Percentiles rank a stretch among this genome's conserved stretches.
Evolutionary conservation across 129 eudicot genomes (phyloP).

Genomic region (Glebionis coronaria): DNA sequence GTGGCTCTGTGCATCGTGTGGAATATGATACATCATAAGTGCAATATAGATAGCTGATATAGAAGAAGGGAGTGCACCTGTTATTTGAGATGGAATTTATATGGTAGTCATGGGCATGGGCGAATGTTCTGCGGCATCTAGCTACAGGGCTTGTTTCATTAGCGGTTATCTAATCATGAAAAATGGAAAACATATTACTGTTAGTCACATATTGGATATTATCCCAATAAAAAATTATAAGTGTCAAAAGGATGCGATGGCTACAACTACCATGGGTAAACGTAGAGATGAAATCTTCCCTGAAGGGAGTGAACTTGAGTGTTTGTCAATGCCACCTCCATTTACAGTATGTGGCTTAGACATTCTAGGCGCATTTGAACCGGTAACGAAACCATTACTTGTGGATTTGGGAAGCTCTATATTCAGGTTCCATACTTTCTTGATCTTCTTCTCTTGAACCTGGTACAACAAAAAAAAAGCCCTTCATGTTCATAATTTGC

Average conservation of each 20-base stretch:
- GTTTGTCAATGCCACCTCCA: conserved; percentile 30
- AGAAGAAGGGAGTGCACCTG: neutral
- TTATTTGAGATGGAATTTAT: neutral
- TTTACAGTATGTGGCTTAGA: conserved; percentile 44
- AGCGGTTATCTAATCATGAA: neutral
- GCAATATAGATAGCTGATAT: neutral
- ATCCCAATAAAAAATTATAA: neutral
- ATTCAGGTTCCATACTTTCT: conserved; percentile 70
- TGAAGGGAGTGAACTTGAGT: neutral
- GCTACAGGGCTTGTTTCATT: no score
- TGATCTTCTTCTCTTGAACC: conserved; percentile 95
- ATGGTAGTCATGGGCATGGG: no score
- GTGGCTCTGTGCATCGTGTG: neutral
- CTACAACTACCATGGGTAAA: conserved; percentile 84
- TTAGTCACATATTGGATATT: neutral
- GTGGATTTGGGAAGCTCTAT: conserved; percentile 49
- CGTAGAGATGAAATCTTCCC: conserved; percentile 42
- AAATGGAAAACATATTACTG: conserved; percentile 3
- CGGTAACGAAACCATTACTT: conserved; percentile 55
- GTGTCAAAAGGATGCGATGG: conserved; percentile 12
- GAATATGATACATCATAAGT: neutral
- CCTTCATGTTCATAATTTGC: neutral
- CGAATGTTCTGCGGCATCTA: no score
- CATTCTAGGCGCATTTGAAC: conserved; percentile 49
- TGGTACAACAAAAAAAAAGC: conserved; percentile 29